A percentile compares a stretch with the other conserved stretches of the same genome.
Evolutionary conservation across 768 basidiomycete genomes (phyloP).

Genomic region (Amanita brunnescens): DNA sequence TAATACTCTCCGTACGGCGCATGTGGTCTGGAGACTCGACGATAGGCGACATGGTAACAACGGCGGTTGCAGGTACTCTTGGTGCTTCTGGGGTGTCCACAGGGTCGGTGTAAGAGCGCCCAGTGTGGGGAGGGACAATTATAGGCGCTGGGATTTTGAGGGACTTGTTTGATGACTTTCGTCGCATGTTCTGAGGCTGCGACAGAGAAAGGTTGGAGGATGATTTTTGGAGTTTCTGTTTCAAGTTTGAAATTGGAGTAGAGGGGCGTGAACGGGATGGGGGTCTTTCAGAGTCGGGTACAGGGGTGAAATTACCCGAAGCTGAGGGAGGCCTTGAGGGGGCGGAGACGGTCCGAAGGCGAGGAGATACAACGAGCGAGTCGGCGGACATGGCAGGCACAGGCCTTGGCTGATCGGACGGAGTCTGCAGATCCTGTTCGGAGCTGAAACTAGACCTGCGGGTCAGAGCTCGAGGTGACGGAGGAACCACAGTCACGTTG

Average conservation of each 20-base stretch:
- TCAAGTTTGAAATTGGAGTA: slow-evolving; percentile 4
- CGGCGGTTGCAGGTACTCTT: neutral
- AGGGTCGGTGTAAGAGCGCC: neutral
- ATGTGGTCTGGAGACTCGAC: slow-evolving; percentile 39
- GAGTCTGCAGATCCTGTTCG: neutral
- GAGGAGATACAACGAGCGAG: neutral
- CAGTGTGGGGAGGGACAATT: slow-evolving; percentile 8
- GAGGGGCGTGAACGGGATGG: slow-evolving; percentile 7
- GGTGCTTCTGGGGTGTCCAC: slow-evolving; percentile 9
- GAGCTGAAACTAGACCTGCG: neutral
- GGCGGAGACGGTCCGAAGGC: slow-evolving; percentile 8
- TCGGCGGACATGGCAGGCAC: neutral
- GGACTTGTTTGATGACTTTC: slow-evolving; percentile 14
- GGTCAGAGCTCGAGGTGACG: neutral
- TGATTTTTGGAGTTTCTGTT: slow-evolving; percentile 3
- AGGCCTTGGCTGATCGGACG: neutral
- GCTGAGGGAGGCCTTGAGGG: slow-evolving; percentile 5
- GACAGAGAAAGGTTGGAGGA: slow-evolving; percentile 6
- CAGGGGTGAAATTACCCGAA: slow-evolving; percentile 5
- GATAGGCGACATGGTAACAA: slow-evolving; percentile 22
- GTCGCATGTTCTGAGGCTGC: slow-evolving; percentile 10
- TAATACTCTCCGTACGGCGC: slow-evolving; percentile 9
- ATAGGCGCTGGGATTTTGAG: slow-evolving; percentile 11
- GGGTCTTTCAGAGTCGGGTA: neutral
- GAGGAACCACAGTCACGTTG: slow-evolving; percentile 5